phyloP scores from a whole-genome alignment of 2,329 filamentous ascomycete species.

The Cladorrhinum sp. region DNA sequence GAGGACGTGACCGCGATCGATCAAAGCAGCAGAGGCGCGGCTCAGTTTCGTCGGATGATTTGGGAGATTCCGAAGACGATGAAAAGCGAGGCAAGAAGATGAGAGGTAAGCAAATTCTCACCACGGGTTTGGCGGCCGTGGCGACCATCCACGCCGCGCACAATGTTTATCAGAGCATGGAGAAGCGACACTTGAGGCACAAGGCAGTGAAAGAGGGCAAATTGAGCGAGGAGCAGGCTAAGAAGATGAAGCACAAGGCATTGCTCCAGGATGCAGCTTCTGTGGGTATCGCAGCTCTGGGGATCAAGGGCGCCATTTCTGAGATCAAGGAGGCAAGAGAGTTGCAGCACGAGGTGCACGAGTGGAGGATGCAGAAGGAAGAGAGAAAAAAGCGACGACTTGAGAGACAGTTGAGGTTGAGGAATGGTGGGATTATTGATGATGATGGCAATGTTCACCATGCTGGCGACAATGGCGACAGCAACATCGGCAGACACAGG shows the following conservation, averaged over 20 bases:
- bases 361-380: conserved; percentile 49
- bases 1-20: conserved; percentile 34
- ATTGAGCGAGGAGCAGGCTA: conserved; percentile 50
- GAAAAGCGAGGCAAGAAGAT: conserved; percentile 54
- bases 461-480: conserved; percentile 16
- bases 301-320: conserved; percentile 54
- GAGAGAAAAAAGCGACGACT: conserved; percentile 49
- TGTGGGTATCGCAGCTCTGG: conserved; percentile 55
- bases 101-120: conserved; percentile 61
- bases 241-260: conserved; percentile 56
- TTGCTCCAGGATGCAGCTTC: conserved; percentile 58
- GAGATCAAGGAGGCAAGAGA: conserved; percentile 57
- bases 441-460: too few species aligned
- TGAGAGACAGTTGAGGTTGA: conserved; percentile 32
- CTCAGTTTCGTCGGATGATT: conserved; percentile 50
- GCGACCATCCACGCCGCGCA: conserved; percentile 61
- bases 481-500: conserved; percentile 37
- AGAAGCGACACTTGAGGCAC: conserved; percentile 51
- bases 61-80: conserved; percentile 58
- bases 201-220: conserved; percentile 53
- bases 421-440: conserved; percentile 23
- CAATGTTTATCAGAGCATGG: conserved; percentile 57
- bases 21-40: conserved; percentile 39
- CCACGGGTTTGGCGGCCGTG: conserved; percentile 54
- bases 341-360: conserved; percentile 45